Base-by-base conservation (phyloP, 2,329 filamentous ascomycete genomes). In the Beauveria sp. region DNA sequence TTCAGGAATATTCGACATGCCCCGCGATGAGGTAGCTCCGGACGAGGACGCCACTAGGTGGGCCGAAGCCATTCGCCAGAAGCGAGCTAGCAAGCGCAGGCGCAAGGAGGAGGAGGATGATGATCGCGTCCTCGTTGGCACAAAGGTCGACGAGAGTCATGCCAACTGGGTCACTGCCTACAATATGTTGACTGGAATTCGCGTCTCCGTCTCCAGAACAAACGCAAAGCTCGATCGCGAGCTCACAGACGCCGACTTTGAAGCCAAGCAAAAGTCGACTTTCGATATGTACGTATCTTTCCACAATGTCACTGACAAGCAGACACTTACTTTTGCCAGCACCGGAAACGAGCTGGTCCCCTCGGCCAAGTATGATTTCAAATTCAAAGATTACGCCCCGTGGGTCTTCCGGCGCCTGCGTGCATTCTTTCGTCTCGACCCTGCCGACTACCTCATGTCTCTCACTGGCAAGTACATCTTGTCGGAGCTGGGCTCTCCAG, bases 301-400 rank as follows among this genome's bases (percentile, higher is more conserved):
- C 43, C 14, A 26, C 16, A 14, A 14, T 44, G 52, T 48, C n/a
- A 5, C 3, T 34, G 10, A 8, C 47, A 3, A 34, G 18, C 46
- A 34, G 47, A 40, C n/a, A 10, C 65, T 68, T 62, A 67, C 53
- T 56, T 14, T 61, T 44, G 12, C 61, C 70, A 92, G 90, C 71
- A 96, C 92, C 66, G 94, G 94, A 66, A 97, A 97, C 73, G 94
- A 99, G 79, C 80, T 99, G 72, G 96, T 96, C 5, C 94, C 94
- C 24, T 97, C 93, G 64, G 92, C 94, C 67, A 97, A 99, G 77
- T 99, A 99, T 79, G 94, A 99, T 78, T 99, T 99, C 86, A 99
- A 99, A 76, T 99, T 99, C 82, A 99, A 99, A 79, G 94, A 99
- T 77, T 99, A 99, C 75, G 93, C 93, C n/a, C 94, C 94, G 61